phyloP scores from a whole-genome alignment of 2,329 filamentous ascomycete species.

The Stagonosporopsis cucurbitacearum region DNA sequence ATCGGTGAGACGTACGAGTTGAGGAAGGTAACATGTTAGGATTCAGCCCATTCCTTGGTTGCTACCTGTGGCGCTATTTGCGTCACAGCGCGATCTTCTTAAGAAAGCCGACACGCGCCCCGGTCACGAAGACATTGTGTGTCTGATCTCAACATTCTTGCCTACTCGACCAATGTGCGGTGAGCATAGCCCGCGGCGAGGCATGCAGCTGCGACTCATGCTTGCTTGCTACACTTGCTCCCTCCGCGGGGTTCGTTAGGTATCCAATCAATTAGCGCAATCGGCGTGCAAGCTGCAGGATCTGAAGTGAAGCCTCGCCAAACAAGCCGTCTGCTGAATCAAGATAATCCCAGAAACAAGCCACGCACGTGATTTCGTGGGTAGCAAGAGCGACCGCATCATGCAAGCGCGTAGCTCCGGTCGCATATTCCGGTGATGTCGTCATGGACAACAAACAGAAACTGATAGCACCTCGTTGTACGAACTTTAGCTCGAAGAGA shows the following conservation, averaged over 20 bases:
- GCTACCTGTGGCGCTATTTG: slow-evolving; percentile 16
- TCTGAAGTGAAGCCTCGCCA: slow-evolving; percentile 2
- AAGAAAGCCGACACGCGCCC: slow-evolving; percentile 11
- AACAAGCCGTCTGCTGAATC: background rate
- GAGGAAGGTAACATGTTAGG: slow-evolving; percentile 15
- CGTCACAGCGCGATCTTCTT: slow-evolving; percentile 13
- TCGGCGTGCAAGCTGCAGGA: slow-evolving; percentile 11
- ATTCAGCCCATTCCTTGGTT: slow-evolving; percentile 13
- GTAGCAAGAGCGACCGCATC: background rate
- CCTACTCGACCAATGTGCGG: slow-evolving; percentile 21
- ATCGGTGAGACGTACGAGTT: slow-evolving; percentile 10
- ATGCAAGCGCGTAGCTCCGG: background rate
- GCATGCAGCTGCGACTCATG: slow-evolving; percentile 25
- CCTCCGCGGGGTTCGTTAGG: slow-evolving; percentile 28
- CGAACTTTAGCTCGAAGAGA: background rate
- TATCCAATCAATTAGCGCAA: slow-evolving; percentile 15
- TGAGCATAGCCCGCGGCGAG: slow-evolving; percentile 5
- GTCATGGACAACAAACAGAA: background rate
- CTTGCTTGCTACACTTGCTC: slow-evolving; percentile 16
- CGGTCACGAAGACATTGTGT: slow-evolving; percentile 15
- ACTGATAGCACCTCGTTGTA: background rate
- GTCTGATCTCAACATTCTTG: slow-evolving; percentile 17
- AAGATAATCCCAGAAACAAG: background rate
- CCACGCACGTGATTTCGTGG: slow-evolving; percentile 2
- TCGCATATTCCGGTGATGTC: slow-evolving; percentile 5